phyloP scores from a whole-genome alignment of 108 stramenopile genomes.

The Skeletonema costatum region DNA sequence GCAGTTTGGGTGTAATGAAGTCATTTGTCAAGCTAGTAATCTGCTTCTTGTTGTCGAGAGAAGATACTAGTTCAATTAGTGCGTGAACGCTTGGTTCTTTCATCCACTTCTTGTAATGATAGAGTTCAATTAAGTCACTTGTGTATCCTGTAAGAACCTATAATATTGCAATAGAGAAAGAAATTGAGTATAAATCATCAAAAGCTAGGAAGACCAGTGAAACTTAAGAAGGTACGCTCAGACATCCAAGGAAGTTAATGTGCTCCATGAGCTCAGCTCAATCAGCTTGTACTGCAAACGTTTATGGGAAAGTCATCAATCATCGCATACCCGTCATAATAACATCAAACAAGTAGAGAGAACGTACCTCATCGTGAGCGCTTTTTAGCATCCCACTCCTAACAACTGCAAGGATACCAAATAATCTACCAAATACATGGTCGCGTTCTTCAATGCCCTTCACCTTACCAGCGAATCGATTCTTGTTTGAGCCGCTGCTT shows the following conservation, averaged over 20 bases:
- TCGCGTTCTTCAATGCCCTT: slow-evolving; percentile 85
- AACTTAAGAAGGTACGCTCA: slow-evolving; percentile 19
- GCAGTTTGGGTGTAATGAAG: slow-evolving; percentile 60
- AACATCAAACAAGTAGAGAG: neutral
- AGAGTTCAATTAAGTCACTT: slow-evolving; percentile 74
- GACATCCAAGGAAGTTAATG: slow-evolving; percentile 49
- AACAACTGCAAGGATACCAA: slow-evolving; percentile 78
- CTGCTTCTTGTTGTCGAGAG: slow-evolving; percentile 26
- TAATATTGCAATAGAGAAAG: slow-evolving; percentile 8
- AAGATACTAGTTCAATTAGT: slow-evolving; percentile 61
- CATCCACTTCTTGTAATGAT: slow-evolving; percentile 78
- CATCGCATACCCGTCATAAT: slow-evolving; percentile 26
- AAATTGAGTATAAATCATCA: neutral
- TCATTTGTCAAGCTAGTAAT: slow-evolving; percentile 46
- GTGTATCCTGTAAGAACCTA: slow-evolving; percentile 45
- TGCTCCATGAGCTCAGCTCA: slow-evolving; percentile 47
- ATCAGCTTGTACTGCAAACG: slow-evolving; percentile 57
- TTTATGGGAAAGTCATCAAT: slow-evolving; percentile 54
- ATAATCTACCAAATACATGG: slow-evolving; percentile 80
- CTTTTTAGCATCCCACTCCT: slow-evolving; percentile 62
- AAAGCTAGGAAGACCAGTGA: neutral
- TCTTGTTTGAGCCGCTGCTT: slow-evolving; percentile 24
- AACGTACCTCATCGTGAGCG: slow-evolving; percentile 33
- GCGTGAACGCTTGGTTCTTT: slow-evolving; percentile 83
- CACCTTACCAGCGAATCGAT: slow-evolving; percentile 49